Evolutionary conservation across 345 rosid genomes (phyloP), one percentile per base, ranked within the genome.

Genomic region (Eutrema heterophyllum): DNA sequence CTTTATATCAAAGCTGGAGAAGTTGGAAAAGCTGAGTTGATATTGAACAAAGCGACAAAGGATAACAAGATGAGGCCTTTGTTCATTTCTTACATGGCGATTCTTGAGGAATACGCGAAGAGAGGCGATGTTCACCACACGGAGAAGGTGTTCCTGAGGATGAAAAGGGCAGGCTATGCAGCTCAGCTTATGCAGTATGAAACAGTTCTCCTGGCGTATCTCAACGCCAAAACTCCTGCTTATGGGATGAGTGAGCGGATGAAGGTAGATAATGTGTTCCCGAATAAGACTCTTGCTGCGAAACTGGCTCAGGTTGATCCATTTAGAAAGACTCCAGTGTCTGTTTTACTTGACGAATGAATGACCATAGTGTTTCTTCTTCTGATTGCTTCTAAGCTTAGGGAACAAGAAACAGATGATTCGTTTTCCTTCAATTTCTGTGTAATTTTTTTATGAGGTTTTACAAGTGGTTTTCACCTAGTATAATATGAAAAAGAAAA

Each of bases 171-270:
- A 26, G 88, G 93, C 5, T 92, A 88, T 49, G 16, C 63, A 16
- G 85, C 86, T 53, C 91, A 91, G 64, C 2, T 82, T 5, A 71
- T 75, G 81, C 91, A 84, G 62, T 92, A 84, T 79, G 84, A 83
- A 16, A 24, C 76, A 13, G 75, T 92, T 18, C 35, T 87, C 15
- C 78, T 77, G 80, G 82, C 96, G 2, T 95, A 95, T 55, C 33
- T 73, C 18, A 88, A 84, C 61, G 88, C 92, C 8, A 87, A 84
- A 68, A 72, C 76, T 46, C 92, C 90, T 16, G 91, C 91, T 43
- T 95, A 95, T 73, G 99, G 97, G 59, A 84, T 95, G 16, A 78
- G 80, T 80, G 94, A 90, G 75, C 85, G 99, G 78, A 83, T 90
- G 89, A 83, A 77, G 79, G 94, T 88, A 6, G 98, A 95, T 67